These are phyloP conservation scores for Symbiodinium natans DNA, from an alignment of 73 alveolate species.

Conservation along the genomic window DNA sequence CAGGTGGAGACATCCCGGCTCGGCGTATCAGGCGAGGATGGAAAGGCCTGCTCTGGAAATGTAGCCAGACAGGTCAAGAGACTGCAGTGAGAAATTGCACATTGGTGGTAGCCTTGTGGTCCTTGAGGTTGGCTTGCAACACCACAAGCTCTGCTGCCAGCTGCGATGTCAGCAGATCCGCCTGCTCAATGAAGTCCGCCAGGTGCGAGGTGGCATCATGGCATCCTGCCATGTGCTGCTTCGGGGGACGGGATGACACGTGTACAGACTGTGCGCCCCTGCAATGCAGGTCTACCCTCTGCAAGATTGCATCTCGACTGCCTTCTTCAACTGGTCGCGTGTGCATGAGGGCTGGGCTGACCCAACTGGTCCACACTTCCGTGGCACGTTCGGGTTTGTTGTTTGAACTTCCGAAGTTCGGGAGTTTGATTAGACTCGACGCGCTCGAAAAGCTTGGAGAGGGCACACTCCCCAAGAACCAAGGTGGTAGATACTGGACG, in stretches of 20 bases:
- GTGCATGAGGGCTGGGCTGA: too few species aligned
- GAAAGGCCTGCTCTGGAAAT: neutral
- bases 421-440: too few species aligned
- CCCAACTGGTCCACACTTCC: too few species aligned
- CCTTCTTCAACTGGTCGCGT: too few species aligned
- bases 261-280: neutral
- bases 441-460: too few species aligned
- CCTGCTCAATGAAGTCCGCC: constrained; percentile 39
- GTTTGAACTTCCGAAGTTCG: too few species aligned
- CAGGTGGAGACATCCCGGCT: neutral
- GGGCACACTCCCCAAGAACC: too few species aligned
- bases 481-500: constrained; percentile 66
- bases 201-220: neutral
- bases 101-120: too few species aligned
- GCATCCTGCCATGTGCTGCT: too few species aligned
- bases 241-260: too few species aligned
- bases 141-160: constrained; percentile 17
- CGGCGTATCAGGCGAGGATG: neutral
- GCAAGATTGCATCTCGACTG: constrained; percentile 52
- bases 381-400: too few species aligned
- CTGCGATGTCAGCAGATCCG: constrained; percentile 88
- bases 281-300: constrained; percentile 53
- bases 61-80: neutral
- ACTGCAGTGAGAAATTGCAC: too few species aligned
- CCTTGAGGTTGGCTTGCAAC: neutral